These are phyloP conservation scores for Solanum medicagineum DNA, from an alignment of 257 asterid species.

Conservation along the genomic window DNA sequence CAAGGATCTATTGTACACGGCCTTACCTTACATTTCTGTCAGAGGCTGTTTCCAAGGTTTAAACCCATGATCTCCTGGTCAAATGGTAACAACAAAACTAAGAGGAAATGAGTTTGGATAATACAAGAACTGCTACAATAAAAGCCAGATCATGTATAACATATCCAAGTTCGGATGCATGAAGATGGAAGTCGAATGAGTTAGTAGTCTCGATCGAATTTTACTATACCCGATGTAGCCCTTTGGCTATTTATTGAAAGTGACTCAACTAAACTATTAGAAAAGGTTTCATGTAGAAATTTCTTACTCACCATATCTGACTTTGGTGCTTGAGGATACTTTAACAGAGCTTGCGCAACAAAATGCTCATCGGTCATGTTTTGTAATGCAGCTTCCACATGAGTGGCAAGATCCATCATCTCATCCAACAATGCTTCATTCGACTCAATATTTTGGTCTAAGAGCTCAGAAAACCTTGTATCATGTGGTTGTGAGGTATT, in stretches of 20 bases:
- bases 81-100: too few relatives aligned
- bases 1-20: too few relatives aligned
- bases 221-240: neutral
- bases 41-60: too few relatives aligned
- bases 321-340: conserved; percentile 17
- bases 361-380: conserved; percentile 15
- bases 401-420: conserved; percentile 12
- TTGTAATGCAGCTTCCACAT: conserved; percentile 4
- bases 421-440: conserved; percentile 4
- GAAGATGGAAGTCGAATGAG: neutral
- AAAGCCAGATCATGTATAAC: neutral
- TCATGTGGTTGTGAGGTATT: conserved; percentile 14
- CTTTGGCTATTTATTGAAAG: neutral
- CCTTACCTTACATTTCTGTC: too few relatives aligned
- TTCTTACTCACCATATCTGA: conserved; percentile 10
- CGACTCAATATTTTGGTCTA: neutral
- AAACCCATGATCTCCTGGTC: too few relatives aligned
- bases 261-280: neutral
- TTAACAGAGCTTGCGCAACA: conserved; percentile 12
- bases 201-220: neutral
- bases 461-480: conserved; percentile 5
- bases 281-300: neutral
- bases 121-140: neutral
- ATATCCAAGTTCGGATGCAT: neutral
- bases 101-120: neutral